Conservation (phyloP, 768 basidiomycete genomes). For the Cystobasidium onofrii region DNA sequence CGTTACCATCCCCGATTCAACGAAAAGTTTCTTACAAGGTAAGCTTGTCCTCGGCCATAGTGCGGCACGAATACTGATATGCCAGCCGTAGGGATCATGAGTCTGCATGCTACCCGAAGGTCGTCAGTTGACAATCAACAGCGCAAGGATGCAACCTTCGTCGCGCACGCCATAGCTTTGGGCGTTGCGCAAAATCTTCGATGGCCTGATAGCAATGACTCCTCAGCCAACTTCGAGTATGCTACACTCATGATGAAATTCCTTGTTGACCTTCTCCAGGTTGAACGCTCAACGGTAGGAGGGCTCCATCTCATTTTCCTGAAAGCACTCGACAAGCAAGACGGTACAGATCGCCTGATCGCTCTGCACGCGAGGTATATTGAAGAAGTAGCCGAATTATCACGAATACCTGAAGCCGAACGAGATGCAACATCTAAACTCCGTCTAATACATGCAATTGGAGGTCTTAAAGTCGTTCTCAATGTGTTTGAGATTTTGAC, state of each 20-base stretch:
- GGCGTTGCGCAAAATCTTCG: slow-evolving; percentile 59
- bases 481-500: slow-evolving; percentile 22
- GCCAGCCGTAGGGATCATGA: slow-evolving; percentile 31
- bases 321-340: slow-evolving; percentile 60
- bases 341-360: slow-evolving; percentile 64
- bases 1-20: slow-evolving; percentile 32
- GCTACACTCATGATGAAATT: slow-evolving; percentile 55
- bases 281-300: background rate
- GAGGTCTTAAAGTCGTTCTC: slow-evolving; percentile 60
- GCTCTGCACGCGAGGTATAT: slow-evolving; percentile 55
- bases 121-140: slow-evolving; percentile 48
- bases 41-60: no score
- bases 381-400: slow-evolving; percentile 54
- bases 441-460: slow-evolving; percentile 61
- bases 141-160: slow-evolving; percentile 64
- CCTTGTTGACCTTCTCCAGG: slow-evolving; percentile 50
- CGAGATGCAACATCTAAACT: slow-evolving; percentile 52
- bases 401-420: slow-evolving; percentile 53
- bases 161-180: slow-evolving; percentile 62
- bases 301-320: slow-evolving; percentile 76
- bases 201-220: slow-evolving; percentile 44
- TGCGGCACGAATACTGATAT: no score
- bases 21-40: slow-evolving; percentile 37
- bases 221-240: slow-evolving; percentile 51
- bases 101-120: slow-evolving; percentile 33